Conservation (phyloP, 1,284 basidiomycete genomes). For the Fomes fomentarius region DNA sequence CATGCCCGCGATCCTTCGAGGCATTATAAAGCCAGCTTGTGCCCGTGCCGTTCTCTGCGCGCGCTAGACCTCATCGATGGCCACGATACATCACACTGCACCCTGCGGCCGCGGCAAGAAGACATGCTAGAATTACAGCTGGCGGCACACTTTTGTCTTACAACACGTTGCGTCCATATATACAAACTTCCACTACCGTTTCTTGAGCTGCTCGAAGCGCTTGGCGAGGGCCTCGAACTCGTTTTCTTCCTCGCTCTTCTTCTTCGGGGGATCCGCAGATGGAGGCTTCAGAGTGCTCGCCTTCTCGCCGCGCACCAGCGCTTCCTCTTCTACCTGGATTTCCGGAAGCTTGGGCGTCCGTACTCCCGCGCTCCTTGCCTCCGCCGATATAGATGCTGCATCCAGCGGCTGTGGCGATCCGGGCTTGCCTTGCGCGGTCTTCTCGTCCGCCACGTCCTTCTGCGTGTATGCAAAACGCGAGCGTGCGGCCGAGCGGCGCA, state of each 20-base stretch:
- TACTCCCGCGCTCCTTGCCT: slow-evolving; percentile 35
- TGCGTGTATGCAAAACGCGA: slow-evolving; percentile 8
- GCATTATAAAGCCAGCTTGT: too few species aligned
- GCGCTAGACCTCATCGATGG: too few species aligned
- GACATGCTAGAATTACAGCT: too few species aligned
- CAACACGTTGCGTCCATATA: neutral
- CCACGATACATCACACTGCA: too few species aligned
- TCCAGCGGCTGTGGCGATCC: slow-evolving; percentile 27
- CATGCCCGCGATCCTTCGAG: neutral
- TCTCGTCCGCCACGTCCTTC: slow-evolving; percentile 21
- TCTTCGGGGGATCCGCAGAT: slow-evolving; percentile 27
- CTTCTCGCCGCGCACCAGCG: slow-evolving; percentile 26
- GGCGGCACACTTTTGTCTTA: too few species aligned
- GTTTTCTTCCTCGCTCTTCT: slow-evolving; percentile 49
- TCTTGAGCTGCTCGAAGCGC: slow-evolving; percentile 82
- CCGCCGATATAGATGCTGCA: slow-evolving; percentile 35
- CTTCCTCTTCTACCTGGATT: slow-evolving; percentile 48
- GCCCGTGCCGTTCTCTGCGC: too few species aligned
- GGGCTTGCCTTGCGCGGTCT: neutral
- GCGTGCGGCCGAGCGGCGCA: neutral
- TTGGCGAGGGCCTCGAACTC: slow-evolving; percentile 73
- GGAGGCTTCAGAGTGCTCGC: slow-evolving; percentile 26
- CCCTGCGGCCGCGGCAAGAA: too few species aligned
- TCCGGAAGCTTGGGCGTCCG: slow-evolving; percentile 47
- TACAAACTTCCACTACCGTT: slow-evolving; percentile 47